Percentiles rank a stretch among this genome's conserved stretches.
Evolutionary conservation across 2,329 filamentous ascomycete species (phyloP).

Genomic region (Fusarium multiceps): DNA sequence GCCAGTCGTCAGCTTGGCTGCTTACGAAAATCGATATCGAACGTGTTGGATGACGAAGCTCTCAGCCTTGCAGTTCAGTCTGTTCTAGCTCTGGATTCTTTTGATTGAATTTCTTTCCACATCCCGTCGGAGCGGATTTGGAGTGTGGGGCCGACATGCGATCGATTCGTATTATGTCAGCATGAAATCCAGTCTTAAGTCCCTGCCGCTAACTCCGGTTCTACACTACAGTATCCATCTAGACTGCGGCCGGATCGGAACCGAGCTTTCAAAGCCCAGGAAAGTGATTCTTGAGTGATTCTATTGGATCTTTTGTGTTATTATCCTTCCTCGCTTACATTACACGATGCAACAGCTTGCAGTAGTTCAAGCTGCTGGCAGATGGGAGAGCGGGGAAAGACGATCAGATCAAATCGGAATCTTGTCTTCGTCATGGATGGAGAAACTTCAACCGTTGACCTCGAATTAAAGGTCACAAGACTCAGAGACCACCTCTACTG

Average conservation of each 20-base stretch:
- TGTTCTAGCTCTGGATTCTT: conserved; percentile 1
- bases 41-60: conserved; percentile 22
- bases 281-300: conserved; percentile 6
- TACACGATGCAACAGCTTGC: conserved; percentile 20
- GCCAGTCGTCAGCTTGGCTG: conserved; percentile 18
- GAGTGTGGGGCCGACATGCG: conserved; percentile 29
- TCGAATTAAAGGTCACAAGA: conserved; percentile 26
- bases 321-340: conserved; percentile 14
- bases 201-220: conserved; percentile 46
- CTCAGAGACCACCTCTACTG: not conserved
- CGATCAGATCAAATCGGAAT: not conserved
- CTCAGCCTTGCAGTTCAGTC: conserved; percentile 28
- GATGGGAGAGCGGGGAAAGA: conserved; percentile 6
- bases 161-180: conserved; percentile 32
- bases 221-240: not conserved
- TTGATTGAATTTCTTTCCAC: conserved; percentile 29
- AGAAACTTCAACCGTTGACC: not conserved
- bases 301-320: conserved; percentile 11
- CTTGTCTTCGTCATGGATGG: conserved; percentile 24
- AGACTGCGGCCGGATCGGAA: conserved; percentile 35
- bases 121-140: conserved; percentile 23
- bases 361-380: conserved; percentile 15
- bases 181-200: conserved; percentile 35
- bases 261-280: conserved; percentile 22
- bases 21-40: not conserved